Base-by-base conservation (phyloP, 1,139 yeast genomes). In the Kodamaea sp. region DNA sequence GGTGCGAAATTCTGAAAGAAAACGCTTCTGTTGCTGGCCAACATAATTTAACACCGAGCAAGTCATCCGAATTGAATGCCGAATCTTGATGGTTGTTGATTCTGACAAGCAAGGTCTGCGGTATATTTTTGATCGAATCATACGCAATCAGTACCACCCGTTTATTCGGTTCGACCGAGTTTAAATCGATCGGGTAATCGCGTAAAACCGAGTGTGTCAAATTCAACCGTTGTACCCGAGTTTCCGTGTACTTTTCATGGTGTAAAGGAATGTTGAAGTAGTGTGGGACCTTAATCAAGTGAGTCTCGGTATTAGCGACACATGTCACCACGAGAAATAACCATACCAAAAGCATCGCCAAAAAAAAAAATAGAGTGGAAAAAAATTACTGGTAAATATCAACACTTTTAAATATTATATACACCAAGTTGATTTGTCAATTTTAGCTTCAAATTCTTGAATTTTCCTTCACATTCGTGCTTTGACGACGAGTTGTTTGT, bases 21-120 rank as follows among this genome's bases (percentile, higher is more conserved):
- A 59, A 57, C 2, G 76, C 73, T 9, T 43, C 44, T 1, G 66
- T 68, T 0, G 75, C 73, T 0, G 75, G 74, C 76, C 76, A 71
- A 46, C 75, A 70, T 10, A 70, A 42, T 43, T 71, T 71, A 25
- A 67, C 53, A 40, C 56, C 59, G 27, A 70, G 41, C 26, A 63
- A 38, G 46, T 67, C 73, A 36, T 63, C 56, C 9, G 70, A 52
- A 8, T 42, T 41, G 39, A 52, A 67, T 2, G 62, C 50, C 6
- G 37, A n/a, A 41, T 64, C 55, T 15, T 50, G 44, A 45, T 67
- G 65, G 45, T 69, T 68, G 46, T 69, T 69, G 20, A 71, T 31
- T 31, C 55, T 52, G 8, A 70, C 64, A 6, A 65, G 48, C 3
- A 70, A 39, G 1, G 54, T 53, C 25, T 53, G 39, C 22, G 5